These are phyloP conservation scores for Cyclotella kingstonii DNA, from an alignment of 108 stramenopile genomes.

Conservation along the genomic window DNA sequence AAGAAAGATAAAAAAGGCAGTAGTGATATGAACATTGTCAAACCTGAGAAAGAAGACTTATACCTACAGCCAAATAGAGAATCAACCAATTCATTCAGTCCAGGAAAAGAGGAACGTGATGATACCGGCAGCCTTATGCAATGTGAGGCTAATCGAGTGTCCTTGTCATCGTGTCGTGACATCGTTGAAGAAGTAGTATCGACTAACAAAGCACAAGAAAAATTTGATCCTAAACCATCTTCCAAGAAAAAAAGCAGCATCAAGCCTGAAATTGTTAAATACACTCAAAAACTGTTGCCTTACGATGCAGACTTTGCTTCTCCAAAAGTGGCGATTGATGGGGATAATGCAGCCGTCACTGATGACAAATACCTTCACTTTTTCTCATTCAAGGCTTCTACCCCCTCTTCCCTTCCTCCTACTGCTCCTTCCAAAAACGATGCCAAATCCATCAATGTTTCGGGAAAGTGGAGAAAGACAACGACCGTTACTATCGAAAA, in stretches of 20 bases:
- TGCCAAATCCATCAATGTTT: background rate
- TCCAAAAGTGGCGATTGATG: slow-evolving; percentile 2
- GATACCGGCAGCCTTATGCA: no score
- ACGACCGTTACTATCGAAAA: slow-evolving; percentile 34
- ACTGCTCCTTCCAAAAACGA: no score
- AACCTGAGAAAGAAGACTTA: no score
- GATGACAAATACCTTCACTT: slow-evolving; percentile 19
- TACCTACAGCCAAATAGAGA: no score
- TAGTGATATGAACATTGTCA: no score
- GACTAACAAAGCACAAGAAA: background rate
- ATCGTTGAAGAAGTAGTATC: background rate
- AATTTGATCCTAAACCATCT: background rate
- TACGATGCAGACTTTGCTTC: slow-evolving; percentile 12
- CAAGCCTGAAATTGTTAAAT: slow-evolving; percentile 1
- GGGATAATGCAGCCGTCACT: background rate
- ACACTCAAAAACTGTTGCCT: slow-evolving; percentile 8
- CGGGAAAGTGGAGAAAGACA: slow-evolving; percentile 24
- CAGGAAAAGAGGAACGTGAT: no score
- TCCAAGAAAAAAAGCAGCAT: background rate
- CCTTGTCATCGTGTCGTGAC: no score
- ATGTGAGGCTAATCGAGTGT: no score
- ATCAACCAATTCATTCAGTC: no score
- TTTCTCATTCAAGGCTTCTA: background rate
- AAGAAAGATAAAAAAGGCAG: no score
- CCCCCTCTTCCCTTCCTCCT: no score